A percentile compares a stretch with the other conserved stretches of the same genome.
Evolutionary conservation across 768 basidiomycete species (phyloP).

Genomic region (Suillus americanus): DNA sequence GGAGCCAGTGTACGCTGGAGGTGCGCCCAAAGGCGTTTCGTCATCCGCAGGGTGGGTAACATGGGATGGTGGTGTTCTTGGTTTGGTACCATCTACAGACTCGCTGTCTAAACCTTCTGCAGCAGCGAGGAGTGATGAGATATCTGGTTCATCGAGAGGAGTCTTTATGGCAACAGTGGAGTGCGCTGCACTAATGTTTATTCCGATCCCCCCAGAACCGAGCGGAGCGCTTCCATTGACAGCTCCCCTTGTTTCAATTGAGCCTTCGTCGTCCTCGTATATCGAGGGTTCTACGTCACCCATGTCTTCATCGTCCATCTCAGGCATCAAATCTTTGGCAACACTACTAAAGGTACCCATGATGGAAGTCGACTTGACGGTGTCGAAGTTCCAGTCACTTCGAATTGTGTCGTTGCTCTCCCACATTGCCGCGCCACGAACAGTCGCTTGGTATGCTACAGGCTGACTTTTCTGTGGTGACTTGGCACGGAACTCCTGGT

Average conservation of each 20-base stretch:
- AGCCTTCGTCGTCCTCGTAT: conserved; percentile 48
- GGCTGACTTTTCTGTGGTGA: conserved; percentile 52
- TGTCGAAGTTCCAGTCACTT: conserved; percentile 97
- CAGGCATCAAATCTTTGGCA: conserved; percentile 65
- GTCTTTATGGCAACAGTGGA: conserved; percentile 72
- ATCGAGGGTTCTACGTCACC: conserved; percentile 36
- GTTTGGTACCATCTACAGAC: conserved; percentile 35
- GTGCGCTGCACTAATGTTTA: conserved; percentile 56
- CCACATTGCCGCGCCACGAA: conserved; percentile 63
- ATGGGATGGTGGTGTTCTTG: conserved; percentile 33
- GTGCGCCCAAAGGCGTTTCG: conserved; percentile 50
- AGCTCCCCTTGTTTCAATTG: conserved; percentile 62
- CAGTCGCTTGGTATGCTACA: conserved; percentile 56
- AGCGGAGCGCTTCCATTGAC: conserved; percentile 62
- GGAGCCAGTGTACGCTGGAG: conserved; percentile 75
- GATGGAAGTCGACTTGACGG: conserved; percentile 65
- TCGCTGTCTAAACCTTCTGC: conserved; percentile 41
- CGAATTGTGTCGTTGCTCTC: conserved; percentile 73
- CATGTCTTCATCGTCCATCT: conserved; percentile 57
- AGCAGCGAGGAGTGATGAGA: conserved; percentile 40
- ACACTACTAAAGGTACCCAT: conserved; percentile 80
- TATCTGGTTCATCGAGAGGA: conserved; percentile 39
- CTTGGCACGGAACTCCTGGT: conserved; percentile 73
- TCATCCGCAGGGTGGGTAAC: conserved; percentile 14
- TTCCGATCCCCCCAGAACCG: conserved; percentile 40